Evolutionary conservation across 345 rosid genomes (phyloP), one percentile per base, ranked within the genome.

Genomic region (Luvunga scandens): DNA sequence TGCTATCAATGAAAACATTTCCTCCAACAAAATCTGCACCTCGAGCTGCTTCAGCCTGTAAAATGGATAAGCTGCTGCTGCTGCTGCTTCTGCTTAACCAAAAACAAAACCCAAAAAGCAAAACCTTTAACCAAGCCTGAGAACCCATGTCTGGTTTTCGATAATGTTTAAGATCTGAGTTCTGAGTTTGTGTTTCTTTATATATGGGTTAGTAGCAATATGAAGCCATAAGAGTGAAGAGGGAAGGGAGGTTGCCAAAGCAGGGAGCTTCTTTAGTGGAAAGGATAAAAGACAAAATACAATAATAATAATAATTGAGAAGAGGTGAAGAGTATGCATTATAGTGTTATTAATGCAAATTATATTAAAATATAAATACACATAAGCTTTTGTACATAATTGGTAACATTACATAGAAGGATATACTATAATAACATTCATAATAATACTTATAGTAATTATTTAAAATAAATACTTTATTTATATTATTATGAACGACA

Each of bases 1-100:
- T 85, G 57, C 92, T 91, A 72, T 91, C 85, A 59, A 94, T 82
- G 30, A 72, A 86, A 70, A 91, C 90, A 55, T 83, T 87, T 31
- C 90, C 95, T 85, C 69, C 86, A 39, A 64, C 79, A 66, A 21
- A 66, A 76, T 72, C 27, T 8, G 71, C 59, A 22, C 6, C 9
- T 39, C 36, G 62, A 50, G 38, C 36, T 27, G 24, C 57, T 53
- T 16, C 39, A 16, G 55, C 21, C 31, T 68, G 55, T 6, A 55
- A 28, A 70, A 70, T 28, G 73, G 53, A 50, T 59, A 70, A 28
- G 73, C 34, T 19, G 75, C 39, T 50, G 56, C 2, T 69, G 75
- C 79, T 48, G 13, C 80, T 50, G 7, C 56, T 18, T 1, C 21
- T 50, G 57, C 57, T 53, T 53, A 53, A 53, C 22, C 57, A 77